phyloP scores from a whole-genome alignment of 2,329 filamentous ascomycete species.

The Pseudodiploospora longispora region DNA sequence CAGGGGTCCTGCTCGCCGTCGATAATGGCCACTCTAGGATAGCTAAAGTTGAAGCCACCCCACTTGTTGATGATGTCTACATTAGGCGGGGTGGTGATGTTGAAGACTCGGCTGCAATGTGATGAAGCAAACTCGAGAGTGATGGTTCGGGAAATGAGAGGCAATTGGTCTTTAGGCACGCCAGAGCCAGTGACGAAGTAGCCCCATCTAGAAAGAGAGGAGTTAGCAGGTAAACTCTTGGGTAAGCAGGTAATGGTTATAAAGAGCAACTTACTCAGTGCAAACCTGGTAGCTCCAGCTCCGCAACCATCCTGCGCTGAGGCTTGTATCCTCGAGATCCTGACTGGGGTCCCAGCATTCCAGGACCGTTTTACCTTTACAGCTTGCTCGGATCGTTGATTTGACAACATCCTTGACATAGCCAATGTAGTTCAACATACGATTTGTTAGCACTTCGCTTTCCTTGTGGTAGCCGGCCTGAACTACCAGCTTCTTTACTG shows the following conservation, averaged over 20 bases:
- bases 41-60: constrained; percentile 64
- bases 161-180: constrained; percentile 54
- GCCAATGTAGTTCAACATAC: constrained; percentile 46
- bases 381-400: constrained; percentile 13
- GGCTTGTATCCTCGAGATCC: constrained; percentile 11
- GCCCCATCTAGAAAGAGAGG: constrained; percentile 56
- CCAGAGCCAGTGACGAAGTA: constrained; percentile 68
- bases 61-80: constrained; percentile 64
- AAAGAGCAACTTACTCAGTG: constrained; percentile 37
- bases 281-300: constrained; percentile 48
- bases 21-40: constrained; percentile 65
- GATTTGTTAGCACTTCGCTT: constrained; percentile 27
- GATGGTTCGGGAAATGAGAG: constrained; percentile 64
- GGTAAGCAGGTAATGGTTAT: neutral
- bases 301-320: constrained; percentile 20
- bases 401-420: constrained; percentile 28
- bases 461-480: constrained; percentile 34
- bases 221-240: constrained; percentile 14
- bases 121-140: constrained; percentile 53
- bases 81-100: constrained; percentile 56
- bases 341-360: constrained; percentile 24
- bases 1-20: constrained; percentile 76
- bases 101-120: constrained; percentile 61
- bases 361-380: constrained; percentile 16
- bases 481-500: constrained; percentile 31